phyloP scores from a whole-genome alignment of 1,139 yeast species.

The Chernovozyma aurita region DNA sequence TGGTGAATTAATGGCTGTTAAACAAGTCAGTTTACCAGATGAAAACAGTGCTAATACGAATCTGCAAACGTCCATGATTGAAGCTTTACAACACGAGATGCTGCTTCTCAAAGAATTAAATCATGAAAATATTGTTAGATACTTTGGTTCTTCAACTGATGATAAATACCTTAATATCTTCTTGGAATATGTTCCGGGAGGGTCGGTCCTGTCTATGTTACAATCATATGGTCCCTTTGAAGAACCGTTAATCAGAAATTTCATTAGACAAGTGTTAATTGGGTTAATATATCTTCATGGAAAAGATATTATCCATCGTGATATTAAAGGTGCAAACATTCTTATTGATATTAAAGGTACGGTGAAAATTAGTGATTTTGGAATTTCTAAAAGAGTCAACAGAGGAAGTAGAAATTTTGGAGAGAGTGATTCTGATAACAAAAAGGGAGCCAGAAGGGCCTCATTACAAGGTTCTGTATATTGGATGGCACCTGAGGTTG shows the following conservation, averaged over 20 bases:
- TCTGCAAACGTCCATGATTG: constrained; percentile 61
- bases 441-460: constrained; percentile 54
- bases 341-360: constrained; percentile 87
- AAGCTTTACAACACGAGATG: constrained; percentile 85
- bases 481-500: constrained; percentile 99
- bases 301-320: constrained; percentile 82
- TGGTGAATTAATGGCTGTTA: constrained; percentile 96
- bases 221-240: constrained; percentile 88
- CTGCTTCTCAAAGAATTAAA: constrained; percentile 69
- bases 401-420: constrained; percentile 11
- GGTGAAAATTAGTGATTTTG: constrained; percentile 90
- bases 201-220: constrained; percentile 85
- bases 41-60: constrained; percentile 31
- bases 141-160: constrained; percentile 79
- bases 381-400: constrained; percentile 73
- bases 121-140: constrained; percentile 90
- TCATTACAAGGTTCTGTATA: constrained; percentile 91
- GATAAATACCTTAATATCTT: constrained; percentile 72
- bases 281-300: constrained; percentile 81
- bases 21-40: constrained; percentile 74
- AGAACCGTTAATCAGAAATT: constrained; percentile 80
- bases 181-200: constrained; percentile 95
- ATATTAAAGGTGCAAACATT: constrained; percentile 90
- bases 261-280: constrained; percentile 75
- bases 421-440: constrained; percentile 2